These are phyloP conservation scores for Neoarthrinium moseri DNA, from an alignment of 2,329 filamentous ascomycete genomes.

Conservation along the genomic window DNA sequence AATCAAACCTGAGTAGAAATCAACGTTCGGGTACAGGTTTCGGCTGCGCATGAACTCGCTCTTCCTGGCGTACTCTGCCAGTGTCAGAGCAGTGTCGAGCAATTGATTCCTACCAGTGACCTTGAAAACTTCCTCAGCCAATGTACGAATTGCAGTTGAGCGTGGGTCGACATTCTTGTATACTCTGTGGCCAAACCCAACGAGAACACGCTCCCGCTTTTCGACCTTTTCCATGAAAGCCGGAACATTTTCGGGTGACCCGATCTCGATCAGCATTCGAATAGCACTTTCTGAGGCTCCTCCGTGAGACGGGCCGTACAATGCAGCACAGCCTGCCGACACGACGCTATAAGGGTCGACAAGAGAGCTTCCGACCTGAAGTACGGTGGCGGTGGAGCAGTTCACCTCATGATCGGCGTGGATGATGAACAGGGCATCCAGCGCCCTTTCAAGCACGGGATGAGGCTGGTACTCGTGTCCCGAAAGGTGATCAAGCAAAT, in stretches of 20 bases:
- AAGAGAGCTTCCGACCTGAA: constrained; percentile 55
- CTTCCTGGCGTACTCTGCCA: constrained; percentile 43
- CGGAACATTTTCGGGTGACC: constrained; percentile 48
- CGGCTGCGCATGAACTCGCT: constrained; percentile 48
- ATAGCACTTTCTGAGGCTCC: constrained; percentile 59
- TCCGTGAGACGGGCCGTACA: constrained; percentile 57
- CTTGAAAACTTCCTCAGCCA: constrained; percentile 48
- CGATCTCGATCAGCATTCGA: constrained; percentile 51
- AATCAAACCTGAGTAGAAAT: constrained; percentile 51
- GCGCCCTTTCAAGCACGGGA: constrained; percentile 45
- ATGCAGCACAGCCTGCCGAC: constrained; percentile 49
- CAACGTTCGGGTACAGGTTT: constrained; percentile 50
- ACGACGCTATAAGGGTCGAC: constrained; percentile 56
- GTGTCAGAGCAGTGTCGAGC: constrained; percentile 45
- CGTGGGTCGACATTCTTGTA: constrained; percentile 55
- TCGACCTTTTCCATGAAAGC: constrained; percentile 49
- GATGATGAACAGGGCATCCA: constrained; percentile 54
- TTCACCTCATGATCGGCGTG: constrained; percentile 61
- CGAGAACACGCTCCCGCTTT: constrained; percentile 47
- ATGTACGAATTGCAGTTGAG: constrained; percentile 45
- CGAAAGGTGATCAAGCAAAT: constrained; percentile 51
- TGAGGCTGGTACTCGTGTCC: constrained; percentile 46
- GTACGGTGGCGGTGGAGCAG: constrained; percentile 53
- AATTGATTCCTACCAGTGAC: constrained; percentile 51
- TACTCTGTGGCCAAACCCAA: constrained; percentile 55